A percentile compares a stretch with the other conserved stretches of the same genome.
These are phyloP conservation scores for Annulohypoxylon moriforme DNA, from an alignment of 495 filamentous ascomycete species.

Conservation along the genomic window DNA sequence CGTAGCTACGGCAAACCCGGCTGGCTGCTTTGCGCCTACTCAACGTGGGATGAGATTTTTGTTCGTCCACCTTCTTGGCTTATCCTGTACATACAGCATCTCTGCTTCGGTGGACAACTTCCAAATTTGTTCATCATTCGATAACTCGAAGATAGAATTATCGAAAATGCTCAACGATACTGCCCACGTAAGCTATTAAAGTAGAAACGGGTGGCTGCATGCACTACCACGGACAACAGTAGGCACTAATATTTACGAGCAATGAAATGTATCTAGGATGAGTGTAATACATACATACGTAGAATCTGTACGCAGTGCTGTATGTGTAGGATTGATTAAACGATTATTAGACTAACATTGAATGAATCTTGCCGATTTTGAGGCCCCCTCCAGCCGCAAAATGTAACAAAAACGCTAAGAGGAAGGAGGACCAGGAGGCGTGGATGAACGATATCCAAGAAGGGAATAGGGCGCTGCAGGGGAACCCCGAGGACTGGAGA, in stretches of 20 bases:
- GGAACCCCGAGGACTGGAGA: slow-evolving; percentile 33
- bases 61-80: not conserved
- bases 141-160: not conserved
- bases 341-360: slow-evolving; percentile 19
- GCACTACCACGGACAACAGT: not conserved
- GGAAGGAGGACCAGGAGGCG: slow-evolving; percentile 13
- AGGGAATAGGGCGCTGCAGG: slow-evolving; percentile 41
- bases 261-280: not conserved
- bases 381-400: slow-evolving; percentile 35
- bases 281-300: not conserved
- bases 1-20: slow-evolving; percentile 38
- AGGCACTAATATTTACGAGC: not conserved
- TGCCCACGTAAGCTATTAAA: not conserved
- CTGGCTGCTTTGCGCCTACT: slow-evolving; percentile 27
- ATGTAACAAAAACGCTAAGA: slow-evolving; percentile 33
- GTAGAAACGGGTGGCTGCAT: slow-evolving; percentile 2
- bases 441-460: slow-evolving; percentile 28
- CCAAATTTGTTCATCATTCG: not conserved
- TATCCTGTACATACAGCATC: not conserved
- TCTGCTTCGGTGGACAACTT: not conserved
- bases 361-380: slow-evolving; percentile 20
- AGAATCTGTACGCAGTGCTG: too few relatives aligned
- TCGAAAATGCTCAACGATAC: not conserved
- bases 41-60: slow-evolving; percentile 26
- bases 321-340: slow-evolving; percentile 23